Evolutionary conservation across 805 yeast genomes (phyloP).

Genomic region (Scheffersomyces spartinae): DNA sequence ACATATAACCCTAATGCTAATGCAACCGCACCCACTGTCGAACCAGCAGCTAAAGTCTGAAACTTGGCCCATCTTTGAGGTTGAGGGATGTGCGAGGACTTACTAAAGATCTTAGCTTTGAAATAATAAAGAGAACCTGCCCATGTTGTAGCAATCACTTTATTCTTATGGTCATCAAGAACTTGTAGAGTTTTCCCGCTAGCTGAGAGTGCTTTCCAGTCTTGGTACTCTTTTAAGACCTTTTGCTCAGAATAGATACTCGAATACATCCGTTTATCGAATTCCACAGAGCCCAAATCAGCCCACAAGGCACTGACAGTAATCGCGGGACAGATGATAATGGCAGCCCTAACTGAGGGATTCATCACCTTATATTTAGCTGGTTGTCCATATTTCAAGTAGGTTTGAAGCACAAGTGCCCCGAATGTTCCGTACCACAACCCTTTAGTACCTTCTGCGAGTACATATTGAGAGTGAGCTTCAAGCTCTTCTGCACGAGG

Average conservation of each 20-base stretch:
- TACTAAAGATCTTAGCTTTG: no score
- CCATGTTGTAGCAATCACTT: constrained; percentile 25
- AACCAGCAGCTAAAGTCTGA: no score
- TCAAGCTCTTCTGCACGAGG: constrained; percentile 24
- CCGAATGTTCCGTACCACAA: constrained; percentile 20
- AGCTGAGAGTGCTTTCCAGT: constrained; percentile 21
- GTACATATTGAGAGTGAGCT: constrained; percentile 25
- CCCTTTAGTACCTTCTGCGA: constrained; percentile 28
- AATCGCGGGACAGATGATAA: constrained; percentile 28
- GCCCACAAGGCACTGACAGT: constrained; percentile 28
- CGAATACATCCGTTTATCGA: constrained; percentile 25
- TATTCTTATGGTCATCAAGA: constrained; percentile 23
- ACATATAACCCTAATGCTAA: no score
- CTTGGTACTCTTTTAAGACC: constrained; percentile 21
- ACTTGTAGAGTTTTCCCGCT: constrained; percentile 17
- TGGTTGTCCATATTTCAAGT: constrained; percentile 21
- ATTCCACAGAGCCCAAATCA: constrained; percentile 33
- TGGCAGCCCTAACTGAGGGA: constrained; percentile 26
- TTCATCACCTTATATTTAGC: constrained; percentile 22
- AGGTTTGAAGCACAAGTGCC: constrained; percentile 20
- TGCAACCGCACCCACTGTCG: no score
- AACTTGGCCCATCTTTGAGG: no score
- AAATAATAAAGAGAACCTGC: no score
- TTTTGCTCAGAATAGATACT: constrained; percentile 14
- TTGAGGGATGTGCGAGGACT: no score